phyloP scores from a whole-genome alignment of 2,329 filamentous ascomycete species.

The Magnaporthales sp. region DNA sequence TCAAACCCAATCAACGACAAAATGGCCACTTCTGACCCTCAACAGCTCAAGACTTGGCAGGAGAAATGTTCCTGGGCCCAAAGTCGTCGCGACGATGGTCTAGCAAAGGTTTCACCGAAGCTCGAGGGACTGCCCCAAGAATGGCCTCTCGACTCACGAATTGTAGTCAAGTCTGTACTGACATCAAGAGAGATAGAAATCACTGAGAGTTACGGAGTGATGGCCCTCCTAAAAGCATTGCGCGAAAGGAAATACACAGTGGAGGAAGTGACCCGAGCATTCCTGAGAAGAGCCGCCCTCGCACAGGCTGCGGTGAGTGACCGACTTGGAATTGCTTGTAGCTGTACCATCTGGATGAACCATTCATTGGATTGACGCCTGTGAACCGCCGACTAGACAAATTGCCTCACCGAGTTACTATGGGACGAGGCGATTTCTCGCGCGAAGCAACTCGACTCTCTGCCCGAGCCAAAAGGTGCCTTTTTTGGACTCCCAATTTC shows the following conservation, averaged over 20 bases:
- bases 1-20: background rate
- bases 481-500: constrained; percentile 26
- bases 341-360: background rate
- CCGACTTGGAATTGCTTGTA: background rate
- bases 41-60: constrained; percentile 2
- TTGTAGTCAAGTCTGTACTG: constrained; percentile 5
- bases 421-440: constrained; percentile 25
- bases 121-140: constrained; percentile 7
- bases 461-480: constrained; percentile 21
- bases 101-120: constrained; percentile 7
- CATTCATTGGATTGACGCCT: background rate
- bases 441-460: constrained; percentile 22
- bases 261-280: constrained; percentile 10
- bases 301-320: constrained; percentile 7
- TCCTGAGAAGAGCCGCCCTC: constrained; percentile 9
- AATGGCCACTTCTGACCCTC: background rate
- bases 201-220: constrained; percentile 6
- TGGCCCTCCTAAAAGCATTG: background rate
- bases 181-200: constrained; percentile 8
- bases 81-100: background rate
- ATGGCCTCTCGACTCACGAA: constrained; percentile 6
- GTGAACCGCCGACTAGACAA: constrained; percentile 15
- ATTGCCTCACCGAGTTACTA: constrained; percentile 24
- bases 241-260: constrained; percentile 6
- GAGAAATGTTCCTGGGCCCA: constrained; percentile 2